Evolutionary conservation across 345 rosid genomes (phyloP).

Genomic region (Heritiera littoralis): DNA sequence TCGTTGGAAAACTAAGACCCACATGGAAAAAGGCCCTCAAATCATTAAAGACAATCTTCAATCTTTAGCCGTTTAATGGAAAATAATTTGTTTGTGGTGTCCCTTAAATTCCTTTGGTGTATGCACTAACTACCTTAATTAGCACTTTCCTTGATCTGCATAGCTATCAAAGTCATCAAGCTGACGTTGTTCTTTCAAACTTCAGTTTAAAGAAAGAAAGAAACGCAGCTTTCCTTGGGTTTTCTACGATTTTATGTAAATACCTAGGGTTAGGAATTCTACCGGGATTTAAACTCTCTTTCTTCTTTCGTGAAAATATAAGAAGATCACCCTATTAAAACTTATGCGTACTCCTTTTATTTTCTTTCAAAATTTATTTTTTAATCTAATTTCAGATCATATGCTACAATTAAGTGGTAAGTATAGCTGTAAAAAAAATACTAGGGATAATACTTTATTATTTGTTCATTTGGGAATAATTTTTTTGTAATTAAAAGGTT

Average conservation of each 20-base stretch:
- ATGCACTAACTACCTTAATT: not conserved
- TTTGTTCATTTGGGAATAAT: not conserved
- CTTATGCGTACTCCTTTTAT: too few species aligned
- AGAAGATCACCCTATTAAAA: not conserved
- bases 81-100: conserved; percentile 12
- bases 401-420: too few species aligned
- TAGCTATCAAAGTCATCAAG: conserved; percentile 28
- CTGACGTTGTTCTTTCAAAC: conserved; percentile 15
- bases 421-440: too few species aligned
- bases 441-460: conserved; percentile 1
- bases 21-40: conserved; percentile 11
- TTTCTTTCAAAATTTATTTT: too few species aligned
- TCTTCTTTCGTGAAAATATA: not conserved
- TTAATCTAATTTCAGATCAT: too few species aligned
- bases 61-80: not conserved
- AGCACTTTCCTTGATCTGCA: not conserved
- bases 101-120: conserved; percentile 5
- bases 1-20: not conserved
- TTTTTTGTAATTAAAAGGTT: too few species aligned
- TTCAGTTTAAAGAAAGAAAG: conserved; percentile 15
- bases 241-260: not conserved
- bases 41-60: conserved; percentile 5
- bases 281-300: not conserved
- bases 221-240: not conserved
- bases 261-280: conserved; percentile 28